phyloP scores from a whole-genome alignment of 2,329 filamentous ascomycete species.

The Alternaria sp. region DNA sequence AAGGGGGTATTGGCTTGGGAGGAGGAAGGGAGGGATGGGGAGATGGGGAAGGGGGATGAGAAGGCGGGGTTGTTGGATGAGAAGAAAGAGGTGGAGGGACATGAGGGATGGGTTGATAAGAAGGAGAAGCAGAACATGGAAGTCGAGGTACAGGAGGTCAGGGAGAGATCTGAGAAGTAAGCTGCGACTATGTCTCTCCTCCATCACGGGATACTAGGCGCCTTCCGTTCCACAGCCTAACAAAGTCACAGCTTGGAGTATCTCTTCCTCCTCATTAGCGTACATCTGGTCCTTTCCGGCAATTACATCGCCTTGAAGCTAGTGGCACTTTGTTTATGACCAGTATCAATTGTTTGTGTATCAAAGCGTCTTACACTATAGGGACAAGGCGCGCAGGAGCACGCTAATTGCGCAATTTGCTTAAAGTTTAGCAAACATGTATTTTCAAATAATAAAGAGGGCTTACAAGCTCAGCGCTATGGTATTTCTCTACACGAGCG shows the following conservation, averaged over 20 bases:
- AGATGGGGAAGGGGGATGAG: too few relatives aligned
- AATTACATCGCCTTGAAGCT: neutral
- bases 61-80: too few relatives aligned
- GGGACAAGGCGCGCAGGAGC: neutral
- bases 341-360: neutral
- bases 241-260: neutral
- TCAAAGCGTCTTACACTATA: neutral
- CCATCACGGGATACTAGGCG: neutral
- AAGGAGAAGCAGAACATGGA: too few relatives aligned
- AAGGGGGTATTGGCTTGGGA: neutral
- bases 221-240: neutral
- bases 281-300: too few relatives aligned
- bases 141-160: too few relatives aligned
- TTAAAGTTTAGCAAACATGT: neutral
- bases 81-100: too few relatives aligned
- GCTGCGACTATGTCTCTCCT: neutral
- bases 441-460: neutral
- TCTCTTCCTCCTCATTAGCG: too few relatives aligned
- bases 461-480: neutral
- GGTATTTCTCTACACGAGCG: accelerated
- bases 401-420: neutral
- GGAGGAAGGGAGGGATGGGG: neutral
- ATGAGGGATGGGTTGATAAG: too few relatives aligned
- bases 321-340: neutral
- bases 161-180: neutral